Evolutionary conservation across 371 early-diverging fungal genomes (phyloP), one percentile per base, ranked within the genome.

Genomic region (Rhizopus delemar): DNA sequence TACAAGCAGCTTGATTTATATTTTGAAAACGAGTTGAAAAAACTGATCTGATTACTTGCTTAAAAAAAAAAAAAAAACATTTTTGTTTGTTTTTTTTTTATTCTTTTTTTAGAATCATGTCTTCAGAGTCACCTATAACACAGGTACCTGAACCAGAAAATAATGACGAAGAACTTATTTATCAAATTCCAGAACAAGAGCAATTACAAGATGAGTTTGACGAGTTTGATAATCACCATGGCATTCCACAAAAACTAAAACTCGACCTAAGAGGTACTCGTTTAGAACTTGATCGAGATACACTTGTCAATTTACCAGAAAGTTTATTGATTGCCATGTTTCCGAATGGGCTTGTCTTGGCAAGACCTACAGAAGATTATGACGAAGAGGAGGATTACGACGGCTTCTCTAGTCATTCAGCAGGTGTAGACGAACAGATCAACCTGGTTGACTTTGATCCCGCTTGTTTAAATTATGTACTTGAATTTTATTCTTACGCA

Each of bases 311-410:
- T 65, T 70, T 92, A 32, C 92, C 92, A 8, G 91, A 92, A 65
- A 84, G 86, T 51, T 71, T 92, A 55, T 75, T 91, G 50, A 85
- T 86, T 72, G 89, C 87, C 65, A 92, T 92, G 92, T 92, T 92
- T 62, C 92, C 92, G 9, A 84, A 88, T 54, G 92, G 92, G 3
- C 77, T 89, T 53, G 73, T 87, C 28, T 77, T 88, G 2, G 80
- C 84, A 15, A 77, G 82, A 39, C 66, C 56, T 12, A 13, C 65
- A 45, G 75, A 77, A 33, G 71, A 78, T 38, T 61, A 75, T 53
- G 57, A 49, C 13, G 56, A 51, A 3, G 58, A 52, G 38, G 75
- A 80, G 49, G 77, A 75, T 39, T 70, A 73, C 53, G 82, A 83
- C 46, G 59, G 66, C 35, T 71, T 77, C 43, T 82, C 84, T 46